Conservation (phyloP, 306 rosid species). For the Pyrus communis region DNA sequence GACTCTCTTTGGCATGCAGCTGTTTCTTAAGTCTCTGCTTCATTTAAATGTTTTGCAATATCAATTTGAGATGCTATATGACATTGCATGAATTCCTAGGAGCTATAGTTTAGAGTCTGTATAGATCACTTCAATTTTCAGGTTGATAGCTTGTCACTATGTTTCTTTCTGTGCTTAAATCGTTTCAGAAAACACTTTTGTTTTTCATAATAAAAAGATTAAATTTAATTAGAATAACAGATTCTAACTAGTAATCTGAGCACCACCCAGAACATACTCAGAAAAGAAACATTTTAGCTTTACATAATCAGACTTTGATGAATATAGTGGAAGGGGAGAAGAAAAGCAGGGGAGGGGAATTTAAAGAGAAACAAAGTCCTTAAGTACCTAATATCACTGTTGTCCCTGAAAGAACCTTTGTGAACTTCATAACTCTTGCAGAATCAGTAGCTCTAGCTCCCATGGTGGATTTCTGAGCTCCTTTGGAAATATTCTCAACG, state of each 20-base stretch:
- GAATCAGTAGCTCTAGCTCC: constrained; percentile 93
- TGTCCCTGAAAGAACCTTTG: constrained; percentile 73
- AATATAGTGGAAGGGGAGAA: not conserved
- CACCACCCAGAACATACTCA: not conserved
- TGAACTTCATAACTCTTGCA: constrained; percentile 79
- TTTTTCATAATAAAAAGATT: not conserved
- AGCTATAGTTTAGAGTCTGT: not conserved
- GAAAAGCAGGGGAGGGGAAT: not conserved
- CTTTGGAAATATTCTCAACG: constrained; percentile 39
- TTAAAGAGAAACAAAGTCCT: constrained; percentile 7
- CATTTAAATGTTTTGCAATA: not conserved
- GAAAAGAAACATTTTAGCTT: not conserved
- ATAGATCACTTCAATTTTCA: not conserved
- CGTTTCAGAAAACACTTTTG: not conserved
- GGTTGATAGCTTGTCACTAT: not conserved
- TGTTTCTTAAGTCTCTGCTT: not conserved
- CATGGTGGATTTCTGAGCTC: constrained; percentile 39
- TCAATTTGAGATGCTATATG: not conserved
- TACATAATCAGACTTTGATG: not conserved
- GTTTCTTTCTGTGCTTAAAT: not conserved
- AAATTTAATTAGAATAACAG: not conserved
- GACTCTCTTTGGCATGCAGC: not conserved
- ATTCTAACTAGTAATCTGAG: not conserved
- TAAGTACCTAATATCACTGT: constrained; percentile 60
- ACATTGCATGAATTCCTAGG: not conserved